Conservation (phyloP, 345 rosid species). For the Garcia nutans region DNA sequence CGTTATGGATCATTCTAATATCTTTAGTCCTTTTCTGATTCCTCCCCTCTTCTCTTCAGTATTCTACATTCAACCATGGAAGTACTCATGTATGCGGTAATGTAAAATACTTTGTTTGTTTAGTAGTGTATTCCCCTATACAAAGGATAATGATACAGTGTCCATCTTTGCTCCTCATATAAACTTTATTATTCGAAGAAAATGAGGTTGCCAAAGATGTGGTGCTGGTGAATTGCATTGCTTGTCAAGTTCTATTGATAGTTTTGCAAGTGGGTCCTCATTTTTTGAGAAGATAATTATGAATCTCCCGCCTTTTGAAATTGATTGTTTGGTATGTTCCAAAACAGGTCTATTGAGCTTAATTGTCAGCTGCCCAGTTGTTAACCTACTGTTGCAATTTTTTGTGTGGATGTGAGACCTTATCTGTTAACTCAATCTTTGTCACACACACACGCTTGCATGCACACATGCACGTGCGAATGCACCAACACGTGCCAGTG, state of each 20-base stretch:
- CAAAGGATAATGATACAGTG: not conserved
- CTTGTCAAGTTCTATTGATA: not conserved
- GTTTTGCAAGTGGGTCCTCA: constrained; percentile 9
- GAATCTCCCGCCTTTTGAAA: constrained; percentile 26
- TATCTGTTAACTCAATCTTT: constrained; percentile 34
- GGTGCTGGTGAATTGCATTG: not conserved
- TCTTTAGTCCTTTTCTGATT: not conserved
- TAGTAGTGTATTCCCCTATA: not conserved
- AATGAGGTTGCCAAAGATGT: not conserved
- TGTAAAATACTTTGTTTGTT: not conserved
- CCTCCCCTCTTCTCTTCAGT: not conserved
- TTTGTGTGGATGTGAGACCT: constrained; percentile 33
- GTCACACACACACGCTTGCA: not conserved
- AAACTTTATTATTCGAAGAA: not conserved
- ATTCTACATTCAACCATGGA: not conserved
- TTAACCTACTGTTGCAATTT: constrained; percentile 24
- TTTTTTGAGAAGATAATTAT: constrained; percentile 14
- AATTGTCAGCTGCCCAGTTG: constrained; percentile 27
- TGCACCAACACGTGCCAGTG: no score
- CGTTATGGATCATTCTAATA: not conserved
- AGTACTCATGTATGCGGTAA: not conserved
- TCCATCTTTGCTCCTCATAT: not conserved
- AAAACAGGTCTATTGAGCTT: constrained; percentile 28
- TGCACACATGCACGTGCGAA: not conserved
- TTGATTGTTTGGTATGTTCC: constrained; percentile 32